Evolutionary conservation across 129 eudicot genomes (phyloP).

Genomic region (Logfia minima): DNA sequence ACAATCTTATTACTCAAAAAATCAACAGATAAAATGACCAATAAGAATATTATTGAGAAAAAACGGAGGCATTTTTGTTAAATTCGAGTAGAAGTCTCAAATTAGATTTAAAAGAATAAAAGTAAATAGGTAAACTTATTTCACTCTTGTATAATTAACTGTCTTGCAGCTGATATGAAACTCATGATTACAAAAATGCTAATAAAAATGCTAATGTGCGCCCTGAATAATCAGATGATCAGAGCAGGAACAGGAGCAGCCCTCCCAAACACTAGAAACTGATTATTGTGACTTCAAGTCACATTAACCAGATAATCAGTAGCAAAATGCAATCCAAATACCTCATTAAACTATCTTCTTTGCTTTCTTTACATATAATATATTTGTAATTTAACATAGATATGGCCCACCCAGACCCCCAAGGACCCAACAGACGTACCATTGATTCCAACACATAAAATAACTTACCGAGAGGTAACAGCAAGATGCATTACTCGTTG

Average conservation of each 20-base stretch:
- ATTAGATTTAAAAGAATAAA: neutral
- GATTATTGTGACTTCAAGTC: neutral
- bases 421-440: neutral
- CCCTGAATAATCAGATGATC: neutral
- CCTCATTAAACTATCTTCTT: neutral
- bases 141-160: neutral
- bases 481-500: slow-evolving; percentile 97
- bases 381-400: neutral
- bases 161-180: neutral
- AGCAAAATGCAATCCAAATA: neutral
- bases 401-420: neutral
- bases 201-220: neutral
- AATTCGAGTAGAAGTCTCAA: neutral
- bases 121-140: neutral
- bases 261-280: neutral
- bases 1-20: no score
- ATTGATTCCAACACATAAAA: neutral
- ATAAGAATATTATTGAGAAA: neutral
- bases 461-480: slow-evolving; percentile 69
- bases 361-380: neutral
- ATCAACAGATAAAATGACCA: neutral
- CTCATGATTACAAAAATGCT: neutral
- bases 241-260: neutral
- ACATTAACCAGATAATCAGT: neutral
- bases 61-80: neutral